Conservation (phyloP, 2,329 filamentous ascomycete species). For the Aspergillus thermomutatus region DNA sequence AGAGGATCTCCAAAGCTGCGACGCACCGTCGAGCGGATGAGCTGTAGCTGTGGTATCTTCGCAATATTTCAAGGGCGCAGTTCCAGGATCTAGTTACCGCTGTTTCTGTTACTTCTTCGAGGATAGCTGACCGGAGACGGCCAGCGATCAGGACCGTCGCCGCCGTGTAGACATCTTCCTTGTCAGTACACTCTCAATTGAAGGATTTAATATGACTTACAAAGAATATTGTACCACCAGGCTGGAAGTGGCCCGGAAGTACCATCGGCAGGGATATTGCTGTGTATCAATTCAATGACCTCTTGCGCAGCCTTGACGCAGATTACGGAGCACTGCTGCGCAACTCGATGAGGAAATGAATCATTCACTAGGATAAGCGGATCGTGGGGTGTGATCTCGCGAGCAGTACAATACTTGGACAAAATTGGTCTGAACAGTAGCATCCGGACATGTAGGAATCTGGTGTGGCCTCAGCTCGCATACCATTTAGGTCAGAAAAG, state of each 20-base stretch:
- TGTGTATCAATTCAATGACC: slow-evolving; percentile 29
- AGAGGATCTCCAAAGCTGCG: slow-evolving; percentile 30
- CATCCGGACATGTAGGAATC: slow-evolving; percentile 33
- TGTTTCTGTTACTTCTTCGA: slow-evolving; percentile 23
- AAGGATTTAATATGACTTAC: slow-evolving; percentile 13
- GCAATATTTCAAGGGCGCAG: slow-evolving; percentile 27
- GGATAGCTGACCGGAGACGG: slow-evolving; percentile 25
- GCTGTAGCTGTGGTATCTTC: slow-evolving; percentile 31
- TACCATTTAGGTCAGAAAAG: not conserved
- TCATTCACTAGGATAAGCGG: slow-evolving; percentile 21
- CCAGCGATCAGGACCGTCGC: slow-evolving; percentile 34
- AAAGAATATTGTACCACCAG: slow-evolving; percentile 39
- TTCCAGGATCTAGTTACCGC: slow-evolving; percentile 26
- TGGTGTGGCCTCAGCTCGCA: slow-evolving; percentile 2
- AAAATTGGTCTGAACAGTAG: slow-evolving; percentile 32
- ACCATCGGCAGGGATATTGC: slow-evolving; percentile 25
- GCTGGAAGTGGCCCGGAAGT: slow-evolving; percentile 30
- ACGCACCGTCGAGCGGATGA: slow-evolving; percentile 30
- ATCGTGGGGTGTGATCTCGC: slow-evolving; percentile 18
- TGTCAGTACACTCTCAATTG: slow-evolving; percentile 2
- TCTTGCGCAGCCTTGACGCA: slow-evolving; percentile 34
- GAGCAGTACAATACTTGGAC: slow-evolving; percentile 29
- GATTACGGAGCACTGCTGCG: slow-evolving; percentile 33
- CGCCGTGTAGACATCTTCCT: slow-evolving; percentile 33
- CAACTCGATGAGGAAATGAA: slow-evolving; percentile 30